Evolutionary conservation across 148 eudicot species (phyloP).

Genomic region (Pouteria glomerata): DNA sequence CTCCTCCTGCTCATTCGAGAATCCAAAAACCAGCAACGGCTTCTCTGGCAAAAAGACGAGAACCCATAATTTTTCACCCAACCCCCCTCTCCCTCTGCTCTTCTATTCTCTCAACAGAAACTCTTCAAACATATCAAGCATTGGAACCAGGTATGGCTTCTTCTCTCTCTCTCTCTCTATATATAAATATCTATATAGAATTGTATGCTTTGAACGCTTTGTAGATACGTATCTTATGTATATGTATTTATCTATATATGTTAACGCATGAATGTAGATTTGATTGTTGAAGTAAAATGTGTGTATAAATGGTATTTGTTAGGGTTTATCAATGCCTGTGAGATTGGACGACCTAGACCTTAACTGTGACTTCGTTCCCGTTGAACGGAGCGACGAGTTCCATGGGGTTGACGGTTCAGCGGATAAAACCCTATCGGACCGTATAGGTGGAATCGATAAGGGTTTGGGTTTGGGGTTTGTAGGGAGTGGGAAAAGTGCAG

Average conservation of each 20-base stretch:
- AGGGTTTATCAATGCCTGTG: slow-evolving; percentile 17
- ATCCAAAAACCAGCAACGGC: background rate
- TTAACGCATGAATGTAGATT: too few species aligned
- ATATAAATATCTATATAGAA: background rate
- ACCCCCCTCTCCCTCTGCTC: too few species aligned
- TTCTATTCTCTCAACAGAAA: too few species aligned
- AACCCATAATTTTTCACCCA: background rate
- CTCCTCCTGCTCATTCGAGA: background rate
- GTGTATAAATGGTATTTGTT: slow-evolving; percentile 4
- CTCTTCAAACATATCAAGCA: background rate
- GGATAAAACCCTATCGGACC: slow-evolving; percentile 11
- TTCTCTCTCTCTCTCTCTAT: background rate
- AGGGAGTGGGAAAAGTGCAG: background rate
- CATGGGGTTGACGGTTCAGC: slow-evolving; percentile 2
- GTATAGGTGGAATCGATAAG: background rate
- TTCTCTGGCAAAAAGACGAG: slow-evolving; percentile 3
- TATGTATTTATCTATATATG: background rate
- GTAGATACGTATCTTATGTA: background rate
- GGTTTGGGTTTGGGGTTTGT: slow-evolving; percentile 8
- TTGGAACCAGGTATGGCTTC: slow-evolving; percentile 8
- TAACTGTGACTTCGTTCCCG: slow-evolving; percentile 7
- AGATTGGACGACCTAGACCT: slow-evolving; percentile 11
- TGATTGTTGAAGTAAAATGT: background rate
- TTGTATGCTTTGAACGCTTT: too few species aligned
- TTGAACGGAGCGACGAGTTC: slow-evolving; percentile 6